Percentiles rank a stretch among this genome's conserved stretches.
phyloP scores from a whole-genome alignment of 805 yeast genomes.

The Candida ulmi region DNA sequence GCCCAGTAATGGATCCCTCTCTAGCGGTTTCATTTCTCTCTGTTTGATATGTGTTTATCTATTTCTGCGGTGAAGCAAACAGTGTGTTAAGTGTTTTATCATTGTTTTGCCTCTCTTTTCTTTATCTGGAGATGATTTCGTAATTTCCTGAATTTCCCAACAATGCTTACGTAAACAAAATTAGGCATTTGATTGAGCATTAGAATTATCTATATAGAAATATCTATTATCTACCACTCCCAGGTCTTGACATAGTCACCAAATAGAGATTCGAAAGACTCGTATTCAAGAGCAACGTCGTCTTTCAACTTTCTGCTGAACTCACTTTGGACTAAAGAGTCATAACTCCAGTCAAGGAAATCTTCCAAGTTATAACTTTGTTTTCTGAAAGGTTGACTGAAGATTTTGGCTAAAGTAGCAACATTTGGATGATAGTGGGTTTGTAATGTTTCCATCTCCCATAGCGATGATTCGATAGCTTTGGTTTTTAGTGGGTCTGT shows the following conservation, averaged over 20 bases:
- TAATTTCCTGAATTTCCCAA: too few relatives aligned
- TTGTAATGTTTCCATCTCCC: conserved; percentile 84
- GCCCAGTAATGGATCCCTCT: too few relatives aligned
- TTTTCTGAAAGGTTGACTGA: conserved; percentile 85
- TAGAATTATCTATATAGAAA: background rate
- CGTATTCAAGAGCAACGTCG: conserved; percentile 76
- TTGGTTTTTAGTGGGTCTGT: conserved; percentile 70
- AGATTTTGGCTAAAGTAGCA: conserved; percentile 83
- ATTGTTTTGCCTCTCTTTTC: too few relatives aligned
- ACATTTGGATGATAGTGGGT: conserved; percentile 93
- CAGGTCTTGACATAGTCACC: conserved; percentile 23
- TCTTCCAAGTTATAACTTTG: conserved; percentile 87
- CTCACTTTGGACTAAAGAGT: conserved; percentile 58
- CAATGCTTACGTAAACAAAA: too few relatives aligned
- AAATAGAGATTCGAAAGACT: conserved; percentile 26
- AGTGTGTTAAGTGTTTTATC: too few relatives aligned
- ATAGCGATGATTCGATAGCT: conserved; percentile 80
- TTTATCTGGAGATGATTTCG: too few relatives aligned
- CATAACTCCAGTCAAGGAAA: conserved; percentile 87
- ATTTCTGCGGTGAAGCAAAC: too few relatives aligned
- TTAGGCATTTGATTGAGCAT: too few relatives aligned
- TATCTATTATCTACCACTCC: conserved; percentile 22
- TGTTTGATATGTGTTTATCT: too few relatives aligned
- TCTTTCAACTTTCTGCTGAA: conserved; percentile 57
- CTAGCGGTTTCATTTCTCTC: too few relatives aligned